Evolutionary conservation across 805 yeast species (phyloP), one percentile per base, ranked within the genome.

Genomic region (Millerago galiae): DNA sequence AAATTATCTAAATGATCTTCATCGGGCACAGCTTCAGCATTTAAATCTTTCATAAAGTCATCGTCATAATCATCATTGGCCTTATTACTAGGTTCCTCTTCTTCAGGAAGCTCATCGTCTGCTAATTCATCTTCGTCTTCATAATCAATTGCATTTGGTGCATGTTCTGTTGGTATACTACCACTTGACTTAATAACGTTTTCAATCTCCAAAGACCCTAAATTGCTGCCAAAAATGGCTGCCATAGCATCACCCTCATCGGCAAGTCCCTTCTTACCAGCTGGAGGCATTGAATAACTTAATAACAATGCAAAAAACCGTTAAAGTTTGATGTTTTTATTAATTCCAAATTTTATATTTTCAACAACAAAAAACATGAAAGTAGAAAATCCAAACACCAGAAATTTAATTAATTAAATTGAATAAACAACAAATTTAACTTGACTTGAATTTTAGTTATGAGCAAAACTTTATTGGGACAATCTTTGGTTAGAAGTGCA

Each of bases 51-150:
- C 32, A 44, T 37, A 30, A 41, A 41, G n/a, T 41, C 48, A 26
- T 41, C 48, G 10, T 42, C 47, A 13, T 43, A 43, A 9, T 31
- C 40, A 17, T 41, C 43, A 35, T 16, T 57, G 65, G n/a, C 56
- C 70, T 18, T 50, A 4, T 11, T 59, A 6, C 39, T 45, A 7
- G 35, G 40, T 21, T 48, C 48, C 44, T 45, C 70, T 26, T 45
- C 70, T 25, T 63, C 70, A 1, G 69, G 69, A 3, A 63, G 54
- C 43, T 86, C 95, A 17, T 90, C 96, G 18, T 90, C 97, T 0
- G 97, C 97, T 38, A 90, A 67, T 61, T 90, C 97, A 51, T 90
- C 97, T 55, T 86, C 95, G 59, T 87, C 96, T 56, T 87, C 96
- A 59, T 85, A 91, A 61, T 91, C 98, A 27, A 89, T 69, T 9